Evolutionary conservation across 1,284 basidiomycete genomes (phyloP).

Genomic region (Boletellus deceptivus): DNA sequence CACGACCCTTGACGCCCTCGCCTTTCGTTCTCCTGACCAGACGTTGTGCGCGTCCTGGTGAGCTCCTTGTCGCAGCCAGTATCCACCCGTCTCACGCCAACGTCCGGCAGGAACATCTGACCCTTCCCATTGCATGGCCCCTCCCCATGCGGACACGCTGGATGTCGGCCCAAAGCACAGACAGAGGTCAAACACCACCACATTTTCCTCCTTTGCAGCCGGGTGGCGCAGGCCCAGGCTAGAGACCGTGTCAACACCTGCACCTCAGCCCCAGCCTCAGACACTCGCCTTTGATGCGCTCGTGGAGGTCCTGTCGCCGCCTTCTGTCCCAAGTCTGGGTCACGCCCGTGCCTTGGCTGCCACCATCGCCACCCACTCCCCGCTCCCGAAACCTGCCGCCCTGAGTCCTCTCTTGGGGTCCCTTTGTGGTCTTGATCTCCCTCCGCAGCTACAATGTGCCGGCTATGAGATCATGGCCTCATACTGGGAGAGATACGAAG

Average conservation of each 20-base stretch:
- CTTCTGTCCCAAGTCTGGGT: slow-evolving; percentile 54
- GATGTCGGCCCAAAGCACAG: slow-evolving; percentile 33
- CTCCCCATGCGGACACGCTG: slow-evolving; percentile 36
- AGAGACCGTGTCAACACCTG: slow-evolving; percentile 33
- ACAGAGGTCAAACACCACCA: slow-evolving; percentile 46
- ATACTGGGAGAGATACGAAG: slow-evolving; percentile 59
- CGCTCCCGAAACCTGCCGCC: slow-evolving; percentile 44
- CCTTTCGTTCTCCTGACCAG: not conserved
- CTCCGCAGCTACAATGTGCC: slow-evolving; percentile 55
- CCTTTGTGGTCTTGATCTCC: slow-evolving; percentile 53
- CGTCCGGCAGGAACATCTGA: slow-evolving; percentile 10
- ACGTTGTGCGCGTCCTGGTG: slow-evolving; percentile 16
- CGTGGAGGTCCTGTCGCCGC: slow-evolving; percentile 51
- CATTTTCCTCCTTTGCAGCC: slow-evolving; percentile 35
- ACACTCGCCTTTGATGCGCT: slow-evolving; percentile 44
- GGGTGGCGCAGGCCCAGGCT: slow-evolving; percentile 44
- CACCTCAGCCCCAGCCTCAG: slow-evolving; percentile 20
- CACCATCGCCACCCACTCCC: slow-evolving; percentile 45
- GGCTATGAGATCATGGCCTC: slow-evolving; percentile 70
- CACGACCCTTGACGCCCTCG: slow-evolving; percentile 19
- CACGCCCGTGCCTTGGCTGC: slow-evolving; percentile 45
- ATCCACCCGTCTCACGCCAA: slow-evolving; percentile 1
- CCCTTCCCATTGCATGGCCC: slow-evolving; percentile 28
- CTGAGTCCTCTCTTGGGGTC: slow-evolving; percentile 58
- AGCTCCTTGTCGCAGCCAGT: slow-evolving; percentile 7